Evolutionary conservation across 306 rosid genomes (phyloP).

Genomic region (Ziziphus jujuba): DNA sequence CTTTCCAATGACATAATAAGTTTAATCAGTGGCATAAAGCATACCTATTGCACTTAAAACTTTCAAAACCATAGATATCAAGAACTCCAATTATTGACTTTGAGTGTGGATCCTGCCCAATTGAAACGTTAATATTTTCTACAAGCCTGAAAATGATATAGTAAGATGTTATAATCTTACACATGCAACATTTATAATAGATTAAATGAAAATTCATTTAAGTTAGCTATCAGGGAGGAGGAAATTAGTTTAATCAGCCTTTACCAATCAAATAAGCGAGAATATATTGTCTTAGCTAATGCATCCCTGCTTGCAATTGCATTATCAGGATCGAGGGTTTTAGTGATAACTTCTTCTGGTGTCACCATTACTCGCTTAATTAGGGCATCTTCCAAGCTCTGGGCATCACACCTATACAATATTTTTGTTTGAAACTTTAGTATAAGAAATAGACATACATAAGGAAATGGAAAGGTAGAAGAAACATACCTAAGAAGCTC

Average conservation of each 20-base stretch:
- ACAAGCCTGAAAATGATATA: conserved; percentile 64
- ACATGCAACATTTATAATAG: no score
- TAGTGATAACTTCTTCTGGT: conserved; percentile 95
- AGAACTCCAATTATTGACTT: conserved; percentile 96
- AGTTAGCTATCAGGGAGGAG: conserved; percentile 2
- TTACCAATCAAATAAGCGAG: conserved; percentile 98
- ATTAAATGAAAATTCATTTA: no score
- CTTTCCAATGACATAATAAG: no score
- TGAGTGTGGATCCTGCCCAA: conserved; percentile 97
- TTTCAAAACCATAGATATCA: conserved; percentile 99
- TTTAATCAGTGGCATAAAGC: conserved; percentile 35
- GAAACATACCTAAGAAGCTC: conserved; percentile 74
- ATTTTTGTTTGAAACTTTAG: neutral
- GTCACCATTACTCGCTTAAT: conserved; percentile 99
- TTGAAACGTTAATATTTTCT: conserved; percentile 88
- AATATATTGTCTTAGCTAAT: conserved; percentile 88
- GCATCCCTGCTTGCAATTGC: conserved; percentile 97
- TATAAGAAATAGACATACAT: conserved; percentile 4
- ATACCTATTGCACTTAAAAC: conserved; percentile 95
- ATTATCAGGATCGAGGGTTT: conserved; percentile 97
- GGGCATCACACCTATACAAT: conserved; percentile 69
- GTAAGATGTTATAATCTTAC: no score
- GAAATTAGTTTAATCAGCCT: conserved; percentile 10
- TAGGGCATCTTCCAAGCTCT: conserved; percentile 97
- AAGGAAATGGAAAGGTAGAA: neutral